A percentile compares a stretch with the other conserved stretches of the same genome.
These are phyloP conservation scores for Hyaloperonospora arabidopsidis DNA, from an alignment of 352 stramenopile species.

Conservation along the genomic window DNA sequence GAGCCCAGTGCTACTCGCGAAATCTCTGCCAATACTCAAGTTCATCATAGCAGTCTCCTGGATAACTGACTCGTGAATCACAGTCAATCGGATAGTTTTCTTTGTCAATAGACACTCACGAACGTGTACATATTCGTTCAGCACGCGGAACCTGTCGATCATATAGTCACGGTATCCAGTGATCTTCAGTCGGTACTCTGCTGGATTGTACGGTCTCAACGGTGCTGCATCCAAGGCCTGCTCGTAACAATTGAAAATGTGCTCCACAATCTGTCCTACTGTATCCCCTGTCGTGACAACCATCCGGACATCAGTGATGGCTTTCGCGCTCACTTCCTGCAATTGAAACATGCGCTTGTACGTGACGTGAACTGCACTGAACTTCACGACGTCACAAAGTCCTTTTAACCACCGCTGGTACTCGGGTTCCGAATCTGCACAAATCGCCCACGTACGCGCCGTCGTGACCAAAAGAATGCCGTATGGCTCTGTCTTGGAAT, in stretches of 20 bases:
- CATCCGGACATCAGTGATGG: conserved; percentile 82
- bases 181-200: conserved; percentile 81
- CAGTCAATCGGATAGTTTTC: conserved; percentile 76
- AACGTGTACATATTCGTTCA: conserved; percentile 86
- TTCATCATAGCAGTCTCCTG: conserved; percentile 76
- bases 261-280: conserved; percentile 82
- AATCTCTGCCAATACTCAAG: conserved; percentile 60
- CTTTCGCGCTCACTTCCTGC: conserved; percentile 76
- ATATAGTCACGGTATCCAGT: conserved; percentile 82
- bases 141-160: conserved; percentile 70
- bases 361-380: conserved; percentile 65
- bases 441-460: conserved; percentile 66
- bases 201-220: conserved; percentile 66
- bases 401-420: conserved; percentile 78
- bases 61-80: conserved; percentile 83
- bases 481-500: conserved; percentile 52
- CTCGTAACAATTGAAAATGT: conserved; percentile 87
- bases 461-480: conserved; percentile 77
- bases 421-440: conserved; percentile 60
- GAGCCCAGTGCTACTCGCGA: conserved; percentile 29
- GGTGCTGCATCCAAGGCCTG: conserved; percentile 66
- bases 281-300: conserved; percentile 75
- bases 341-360: conserved; percentile 81
- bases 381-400: conserved; percentile 73
- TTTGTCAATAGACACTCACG: conserved; percentile 81